Evolutionary conservation across 352 stramenopile species (phyloP), one percentile per base, ranked within the genome.

Genomic region (Globisporangium iwayamae): DNA sequence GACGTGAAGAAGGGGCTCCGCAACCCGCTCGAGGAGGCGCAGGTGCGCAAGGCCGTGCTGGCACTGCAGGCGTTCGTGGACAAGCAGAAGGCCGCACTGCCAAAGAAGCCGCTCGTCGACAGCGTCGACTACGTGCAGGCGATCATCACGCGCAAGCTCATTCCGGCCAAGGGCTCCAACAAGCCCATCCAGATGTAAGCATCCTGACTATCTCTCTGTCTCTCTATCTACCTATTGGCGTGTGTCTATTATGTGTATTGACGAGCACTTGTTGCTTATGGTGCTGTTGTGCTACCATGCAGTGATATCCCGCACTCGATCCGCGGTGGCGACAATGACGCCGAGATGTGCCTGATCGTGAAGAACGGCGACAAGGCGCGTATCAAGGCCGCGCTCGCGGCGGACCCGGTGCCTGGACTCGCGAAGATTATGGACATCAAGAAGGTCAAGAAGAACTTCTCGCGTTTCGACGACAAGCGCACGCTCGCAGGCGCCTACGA

Each of bases 301-400:
- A 91, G 82, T 56, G 71, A 76, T 16, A 56, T 94, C 38, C 82
- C 83, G 6, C 76, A 92, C 60, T 75, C 79, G 51, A 62, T 92
- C 25, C 73, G 62, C 28, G 70, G 76, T 47, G 79, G 76, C 45
- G 78, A 84, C 50, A 71, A 72, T 48, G 70, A 78, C 50, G 73
- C 70, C 46, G 83, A 94, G 62, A 81, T 89, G 64, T 94, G 85
- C 56, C 65, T 94, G 41, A 84, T 94, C 60, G 85, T 94, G 43
- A 94, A 94, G 67, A 83, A 91, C 66, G 70, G 81, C 13, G 87
- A 96, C 77, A 94, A 94, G 77, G 76, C 87, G 59, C 79, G 83
- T 56, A 90, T 94, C 69, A 94, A 92, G 65, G 76, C 84, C 48
- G 75, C 76, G 41, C 64, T 96, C 43, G 73, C 64, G 6, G 68